Evolutionary conservation across 2,329 filamentous ascomycete species (phyloP).

Genomic region (Pezicula neosporulosa): DNA sequence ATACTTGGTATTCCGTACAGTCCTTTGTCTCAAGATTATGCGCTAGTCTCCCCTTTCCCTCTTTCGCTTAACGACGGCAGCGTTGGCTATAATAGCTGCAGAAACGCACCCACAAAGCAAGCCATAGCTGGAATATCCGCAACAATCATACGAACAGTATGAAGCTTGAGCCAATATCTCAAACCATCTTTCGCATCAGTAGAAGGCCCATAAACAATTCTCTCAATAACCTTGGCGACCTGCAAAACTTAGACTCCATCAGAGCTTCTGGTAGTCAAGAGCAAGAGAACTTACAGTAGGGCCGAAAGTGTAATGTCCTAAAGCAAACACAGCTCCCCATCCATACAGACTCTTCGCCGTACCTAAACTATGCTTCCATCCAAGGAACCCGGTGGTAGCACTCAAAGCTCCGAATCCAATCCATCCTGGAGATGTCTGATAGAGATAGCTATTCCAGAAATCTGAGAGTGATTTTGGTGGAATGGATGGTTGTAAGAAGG

Average conservation of each 20-base stretch:
- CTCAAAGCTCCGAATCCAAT: slow-evolving; percentile 7
- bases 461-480: slow-evolving; percentile 4
- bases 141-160: slow-evolving; percentile 9
- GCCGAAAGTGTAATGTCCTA: slow-evolving; percentile 10
- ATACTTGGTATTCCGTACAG: too few relatives aligned
- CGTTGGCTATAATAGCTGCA: background rate
- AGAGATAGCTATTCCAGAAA: slow-evolving; percentile 10
- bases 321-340: slow-evolving; percentile 9
- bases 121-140: slow-evolving; percentile 12
- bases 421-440: slow-evolving; percentile 5
- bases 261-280: background rate
- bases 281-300: slow-evolving; percentile 1
- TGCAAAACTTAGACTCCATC: background rate
- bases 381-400: slow-evolving; percentile 3
- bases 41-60: too few relatives aligned
- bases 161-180: slow-evolving; percentile 8
- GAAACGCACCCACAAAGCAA: slow-evolving; percentile 10
- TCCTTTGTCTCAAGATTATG: too few relatives aligned
- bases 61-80: too few relatives aligned
- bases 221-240: slow-evolving; percentile 2
- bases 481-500: slow-evolving; percentile 8
- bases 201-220: slow-evolving; percentile 4
- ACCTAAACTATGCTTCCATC: background rate
- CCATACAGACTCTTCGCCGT: slow-evolving; percentile 6
- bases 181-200: slow-evolving; percentile 5